Percentiles rank a stretch among this genome's conserved stretches.
These are phyloP conservation scores for Arthrobotrys megalospora DNA, from an alignment of 2,329 filamentous ascomycete species.

Conservation along the genomic window DNA sequence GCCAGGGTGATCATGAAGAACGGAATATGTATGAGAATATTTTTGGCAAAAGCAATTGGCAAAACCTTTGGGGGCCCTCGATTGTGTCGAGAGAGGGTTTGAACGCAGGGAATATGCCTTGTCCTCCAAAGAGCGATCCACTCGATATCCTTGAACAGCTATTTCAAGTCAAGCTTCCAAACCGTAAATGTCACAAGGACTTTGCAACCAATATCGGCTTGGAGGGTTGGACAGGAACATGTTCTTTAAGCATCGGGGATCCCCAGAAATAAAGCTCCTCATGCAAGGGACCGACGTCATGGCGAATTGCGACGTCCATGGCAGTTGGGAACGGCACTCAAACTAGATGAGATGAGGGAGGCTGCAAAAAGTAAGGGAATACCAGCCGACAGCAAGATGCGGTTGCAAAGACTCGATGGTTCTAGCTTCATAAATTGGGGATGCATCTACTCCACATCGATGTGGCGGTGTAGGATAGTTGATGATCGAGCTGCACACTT, in stretches of 20 bases:
- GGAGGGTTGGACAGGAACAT: slow-evolving; percentile 44
- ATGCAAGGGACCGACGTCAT: slow-evolving; percentile 56
- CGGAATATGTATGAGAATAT: slow-evolving; percentile 34
- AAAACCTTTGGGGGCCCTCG: slow-evolving; percentile 33
- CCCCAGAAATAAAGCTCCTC: slow-evolving; percentile 38
- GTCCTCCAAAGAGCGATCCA: slow-evolving; percentile 41
- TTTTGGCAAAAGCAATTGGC: slow-evolving; percentile 49
- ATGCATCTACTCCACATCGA: slow-evolving; percentile 24
- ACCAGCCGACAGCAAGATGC: slow-evolving; percentile 6
- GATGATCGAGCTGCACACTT: slow-evolving; percentile 24
- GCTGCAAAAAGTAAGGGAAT: slow-evolving; percentile 39
- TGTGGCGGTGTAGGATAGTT: slow-evolving; percentile 38
- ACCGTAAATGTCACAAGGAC: slow-evolving; percentile 49
- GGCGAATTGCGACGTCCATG: slow-evolving; percentile 50
- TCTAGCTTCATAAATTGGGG: background rate
- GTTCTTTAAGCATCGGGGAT: slow-evolving; percentile 25
- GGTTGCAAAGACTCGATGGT: background rate
- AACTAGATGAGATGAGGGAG: slow-evolving; percentile 7
- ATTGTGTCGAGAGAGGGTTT: slow-evolving; percentile 49
- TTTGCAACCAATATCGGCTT: slow-evolving; percentile 28
- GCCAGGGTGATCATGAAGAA: slow-evolving; percentile 44
- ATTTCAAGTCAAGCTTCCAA: slow-evolving; percentile 42
- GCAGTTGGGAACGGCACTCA: slow-evolving; percentile 25
- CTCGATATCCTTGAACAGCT: slow-evolving; percentile 49
- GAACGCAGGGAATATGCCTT: slow-evolving; percentile 37